A percentile compares a stretch with the other conserved stretches of the same genome.
Conservation (phyloP, 768 basidiomycete species). For the Suillus plorans region DNA sequence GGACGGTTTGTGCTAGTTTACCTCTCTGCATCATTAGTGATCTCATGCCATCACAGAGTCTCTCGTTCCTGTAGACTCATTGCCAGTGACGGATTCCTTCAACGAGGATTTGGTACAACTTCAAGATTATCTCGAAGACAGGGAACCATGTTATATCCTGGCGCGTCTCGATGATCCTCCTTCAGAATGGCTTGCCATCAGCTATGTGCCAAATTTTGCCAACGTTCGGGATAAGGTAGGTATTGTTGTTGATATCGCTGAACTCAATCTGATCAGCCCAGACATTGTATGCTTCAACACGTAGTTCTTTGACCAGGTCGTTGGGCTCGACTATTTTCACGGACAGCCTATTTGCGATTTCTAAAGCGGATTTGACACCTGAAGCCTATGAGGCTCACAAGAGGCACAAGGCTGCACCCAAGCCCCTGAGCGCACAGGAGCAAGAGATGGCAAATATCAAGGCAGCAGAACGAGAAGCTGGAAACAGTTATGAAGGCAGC, state of each 20-base stretch:
- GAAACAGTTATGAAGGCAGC: slow-evolving; percentile 57
- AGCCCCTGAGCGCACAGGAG: slow-evolving; percentile 82
- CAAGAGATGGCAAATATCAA: slow-evolving; percentile 77
- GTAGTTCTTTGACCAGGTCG: slow-evolving; percentile 64
- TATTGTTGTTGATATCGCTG: slow-evolving; percentile 8
- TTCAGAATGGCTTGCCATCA: slow-evolving; percentile 70
- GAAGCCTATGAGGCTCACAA: slow-evolving; percentile 74
- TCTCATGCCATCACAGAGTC: slow-evolving; percentile 51
- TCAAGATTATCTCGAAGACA: slow-evolving; percentile 56
- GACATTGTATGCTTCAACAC: slow-evolving; percentile 90
- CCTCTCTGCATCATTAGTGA: slow-evolving; percentile 9
- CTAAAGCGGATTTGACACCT: slow-evolving; percentile 62
- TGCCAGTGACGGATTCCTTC: slow-evolving; percentile 51
- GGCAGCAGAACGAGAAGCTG: slow-evolving; percentile 68
- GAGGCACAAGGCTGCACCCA: slow-evolving; percentile 68
- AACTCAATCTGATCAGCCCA: slow-evolving; percentile 25
- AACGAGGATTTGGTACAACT: slow-evolving; percentile 61
- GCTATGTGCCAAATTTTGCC: slow-evolving; percentile 81
- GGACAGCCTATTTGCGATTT: slow-evolving; percentile 77
- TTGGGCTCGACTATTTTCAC: slow-evolving; percentile 73
- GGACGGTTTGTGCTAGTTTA: slow-evolving; percentile 54
- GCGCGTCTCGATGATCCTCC: slow-evolving; percentile 59
- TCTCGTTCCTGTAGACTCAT: slow-evolving; percentile 58
- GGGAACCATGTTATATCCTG: slow-evolving; percentile 74
- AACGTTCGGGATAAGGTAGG: slow-evolving; percentile 78